Base-by-base conservation (phyloP, 179 eudicot species). In the Pouteria campechiana region DNA sequence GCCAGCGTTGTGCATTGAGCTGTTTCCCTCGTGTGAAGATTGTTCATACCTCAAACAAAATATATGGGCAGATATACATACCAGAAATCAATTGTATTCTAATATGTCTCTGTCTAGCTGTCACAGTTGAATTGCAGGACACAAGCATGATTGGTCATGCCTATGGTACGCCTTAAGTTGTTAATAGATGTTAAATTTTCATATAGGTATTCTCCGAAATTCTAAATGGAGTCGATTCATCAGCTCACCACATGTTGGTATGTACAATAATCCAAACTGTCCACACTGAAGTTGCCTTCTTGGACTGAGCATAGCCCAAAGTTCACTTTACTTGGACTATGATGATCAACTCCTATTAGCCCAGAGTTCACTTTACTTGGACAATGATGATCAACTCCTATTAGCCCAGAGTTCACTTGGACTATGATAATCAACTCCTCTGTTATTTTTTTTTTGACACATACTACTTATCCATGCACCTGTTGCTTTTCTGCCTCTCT, bases 1-100 rank as follows among this genome's bases (percentile, higher is more conserved):
- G 69, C 55, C 94, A 83, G 55, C 76, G 94, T 31, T 59, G 57
- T 22, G 88, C 94, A 4, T 62, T 79, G 43, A 66, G 57, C 42
- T 83, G 84, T 55, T 83, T 79, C 47, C 89, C 94, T 19, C 61
- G 57, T 7, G 94, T 83, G 16, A 83, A 79, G 55, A 62, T 83
- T 6, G 60, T 82, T 33, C 93, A 82, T 44, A 82, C 93, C 10
- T 82, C 93, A 32, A 70, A 66, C 18, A 50, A 75, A 45, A 75
- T 82, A 29, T 55, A 72, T 19, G 93, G 93, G 15, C 93, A 82
- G 55, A 70, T 81, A 22, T 82, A 82, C 42, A 73, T 82, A 24
- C 93, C 87, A 1, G 93, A 82, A 58, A 61, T 75, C 9, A 72
- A 79, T 31, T 77, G 80, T 77, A 62, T 61, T 22, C 52, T 77